These are phyloP conservation scores for Yarrowia porcina DNA, from an alignment of 805 yeast genomes.

Conservation along the genomic window DNA sequence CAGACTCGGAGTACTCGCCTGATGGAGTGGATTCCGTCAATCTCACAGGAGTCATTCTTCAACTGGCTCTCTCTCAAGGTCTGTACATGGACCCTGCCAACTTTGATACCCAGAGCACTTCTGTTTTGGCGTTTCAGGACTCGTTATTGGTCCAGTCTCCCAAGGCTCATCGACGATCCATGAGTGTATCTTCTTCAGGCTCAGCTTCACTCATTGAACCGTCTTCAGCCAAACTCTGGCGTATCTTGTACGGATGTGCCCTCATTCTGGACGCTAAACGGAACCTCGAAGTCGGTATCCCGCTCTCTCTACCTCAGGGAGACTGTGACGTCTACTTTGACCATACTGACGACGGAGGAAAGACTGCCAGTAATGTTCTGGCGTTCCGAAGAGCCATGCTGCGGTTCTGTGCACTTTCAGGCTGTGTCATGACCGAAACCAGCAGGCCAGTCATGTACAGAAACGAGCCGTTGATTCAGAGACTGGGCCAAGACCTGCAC, in stretches of 20 bases:
- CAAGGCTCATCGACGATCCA: not conserved
- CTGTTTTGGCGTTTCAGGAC: conserved; percentile 2
- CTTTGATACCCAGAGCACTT: conserved; percentile 12
- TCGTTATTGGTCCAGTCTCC: not conserved
- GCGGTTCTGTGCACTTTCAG: conserved; percentile 12
- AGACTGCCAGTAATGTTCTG: not conserved
- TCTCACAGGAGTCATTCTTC: conserved; percentile 18
- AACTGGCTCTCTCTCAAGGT: conserved; percentile 17
- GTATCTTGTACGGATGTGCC: conserved; percentile 8
- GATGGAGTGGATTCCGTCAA: conserved; percentile 23
- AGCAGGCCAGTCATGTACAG: conserved; percentile 6
- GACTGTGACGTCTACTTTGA: conserved; percentile 23
- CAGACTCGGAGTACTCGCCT: conserved; percentile 10
- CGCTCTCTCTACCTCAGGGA: conserved; percentile 17
- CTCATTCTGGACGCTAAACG: conserved; percentile 21
- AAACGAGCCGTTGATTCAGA: conserved; percentile 7
- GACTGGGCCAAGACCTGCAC: conserved; percentile 12
- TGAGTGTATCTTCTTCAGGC: not conserved
- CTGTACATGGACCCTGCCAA: conserved; percentile 22
- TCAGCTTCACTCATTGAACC: conserved; percentile 1
- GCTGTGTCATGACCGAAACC: conserved; percentile 19
- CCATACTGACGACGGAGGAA: conserved; percentile 11
- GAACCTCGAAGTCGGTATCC: conserved; percentile 11
- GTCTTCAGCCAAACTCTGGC: conserved; percentile 9
- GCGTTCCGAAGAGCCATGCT: conserved; percentile 8